Conservation (phyloP, 1,139 yeast species). For the Nakaseomyces sp. region DNA sequence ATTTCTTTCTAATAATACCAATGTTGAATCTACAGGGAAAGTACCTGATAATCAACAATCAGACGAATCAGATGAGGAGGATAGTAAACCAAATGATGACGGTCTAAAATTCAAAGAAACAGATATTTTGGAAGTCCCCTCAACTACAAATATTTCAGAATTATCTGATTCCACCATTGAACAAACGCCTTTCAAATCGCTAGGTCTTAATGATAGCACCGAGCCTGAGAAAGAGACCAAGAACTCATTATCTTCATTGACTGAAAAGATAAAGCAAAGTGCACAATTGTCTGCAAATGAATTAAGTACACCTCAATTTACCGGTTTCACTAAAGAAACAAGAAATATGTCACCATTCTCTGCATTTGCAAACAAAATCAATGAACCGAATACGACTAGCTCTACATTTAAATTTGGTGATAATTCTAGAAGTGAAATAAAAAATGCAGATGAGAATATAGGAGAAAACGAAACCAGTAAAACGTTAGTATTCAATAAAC, state of each 20-base stretch:
- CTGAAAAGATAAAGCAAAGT: slow-evolving; percentile 24
- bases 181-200: slow-evolving; percentile 12
- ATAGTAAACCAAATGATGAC: too few species aligned
- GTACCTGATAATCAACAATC: background rate
- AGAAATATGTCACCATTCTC: slow-evolving; percentile 20
- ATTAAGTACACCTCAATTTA: slow-evolving; percentile 9
- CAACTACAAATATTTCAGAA: slow-evolving; percentile 2
- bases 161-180: slow-evolving; percentile 19
- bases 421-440: background rate
- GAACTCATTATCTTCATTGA: slow-evolving; percentile 14
- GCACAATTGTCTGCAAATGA: slow-evolving; percentile 19
- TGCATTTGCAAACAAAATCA: slow-evolving; percentile 17
- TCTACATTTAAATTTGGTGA: slow-evolving; percentile 17
- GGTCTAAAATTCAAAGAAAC: too few species aligned
- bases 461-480: background rate
- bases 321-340: background rate
- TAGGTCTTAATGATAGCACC: background rate
- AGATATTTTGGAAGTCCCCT: background rate
- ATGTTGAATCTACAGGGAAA: background rate
- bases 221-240: background rate
- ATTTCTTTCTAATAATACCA: background rate
- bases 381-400: slow-evolving; percentile 10
- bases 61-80: background rate
- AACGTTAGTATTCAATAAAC: too few species aligned
- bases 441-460: background rate